Percentiles rank a stretch among this genome's conserved stretches.
These are phyloP conservation scores for Erythrophleum fordii DNA, from an alignment of 306 rosid species.

Conservation along the genomic window DNA sequence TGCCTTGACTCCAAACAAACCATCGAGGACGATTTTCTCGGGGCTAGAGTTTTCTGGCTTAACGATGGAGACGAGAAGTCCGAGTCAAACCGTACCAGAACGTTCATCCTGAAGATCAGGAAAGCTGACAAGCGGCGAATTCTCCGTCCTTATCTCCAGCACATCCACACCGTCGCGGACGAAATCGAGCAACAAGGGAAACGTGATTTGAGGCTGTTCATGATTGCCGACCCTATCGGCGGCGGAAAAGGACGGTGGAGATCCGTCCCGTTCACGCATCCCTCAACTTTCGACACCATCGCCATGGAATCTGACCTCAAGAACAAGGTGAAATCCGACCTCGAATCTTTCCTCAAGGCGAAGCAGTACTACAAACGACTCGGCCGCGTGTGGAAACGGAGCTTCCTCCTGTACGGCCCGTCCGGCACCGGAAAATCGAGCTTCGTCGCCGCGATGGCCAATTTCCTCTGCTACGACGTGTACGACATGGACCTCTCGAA, in stretches of 20 bases:
- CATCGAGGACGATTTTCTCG: slow-evolving; percentile 67
- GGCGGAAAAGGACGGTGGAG: slow-evolving; percentile 50
- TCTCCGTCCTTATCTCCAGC: slow-evolving; percentile 76
- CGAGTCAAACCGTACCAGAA: not conserved
- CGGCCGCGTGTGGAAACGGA: slow-evolving; percentile 89
- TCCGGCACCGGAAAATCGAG: slow-evolving; percentile 93
- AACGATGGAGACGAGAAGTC: slow-evolving; percentile 24
- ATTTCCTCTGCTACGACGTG: slow-evolving; percentile 73
- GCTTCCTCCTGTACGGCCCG: slow-evolving; percentile 81
- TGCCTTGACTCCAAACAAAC: slow-evolving; percentile 59
- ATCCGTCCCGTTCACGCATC: slow-evolving; percentile 73
- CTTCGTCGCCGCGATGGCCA: slow-evolving; percentile 93
- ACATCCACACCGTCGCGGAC: slow-evolving; percentile 74
- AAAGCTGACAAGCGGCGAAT: slow-evolving; percentile 71
- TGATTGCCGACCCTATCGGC: slow-evolving; percentile 35
- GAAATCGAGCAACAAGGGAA: slow-evolving; percentile 57
- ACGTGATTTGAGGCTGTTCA: slow-evolving; percentile 59
- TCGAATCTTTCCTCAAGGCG: slow-evolving; percentile 74
- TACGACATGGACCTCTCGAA: slow-evolving; percentile 66
- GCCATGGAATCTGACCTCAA: slow-evolving; percentile 80
- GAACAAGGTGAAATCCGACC: slow-evolving; percentile 65
- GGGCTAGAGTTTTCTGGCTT: slow-evolving; percentile 65
- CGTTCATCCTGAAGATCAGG: slow-evolving; percentile 59
- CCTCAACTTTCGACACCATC: slow-evolving; percentile 78
- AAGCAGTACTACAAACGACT: slow-evolving; percentile 70